Evolutionary conservation across 345 rosid species (phyloP).

Genomic region (Eucalyptus shirleyi): DNA sequence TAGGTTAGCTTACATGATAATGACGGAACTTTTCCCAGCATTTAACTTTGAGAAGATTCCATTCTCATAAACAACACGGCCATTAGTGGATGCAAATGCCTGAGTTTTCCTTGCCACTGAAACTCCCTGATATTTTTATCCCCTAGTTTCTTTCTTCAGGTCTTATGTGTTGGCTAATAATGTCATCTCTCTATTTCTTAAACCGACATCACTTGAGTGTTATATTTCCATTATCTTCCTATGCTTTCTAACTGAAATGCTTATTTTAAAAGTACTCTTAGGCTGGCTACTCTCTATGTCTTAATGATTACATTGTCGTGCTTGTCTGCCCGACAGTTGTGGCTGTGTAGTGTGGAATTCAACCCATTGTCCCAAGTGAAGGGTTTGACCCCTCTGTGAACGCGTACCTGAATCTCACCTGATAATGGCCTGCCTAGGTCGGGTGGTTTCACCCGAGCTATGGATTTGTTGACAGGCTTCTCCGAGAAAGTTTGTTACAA

Average conservation of each 20-base stretch:
- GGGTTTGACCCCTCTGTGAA: not conserved
- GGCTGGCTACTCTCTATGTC: not conserved
- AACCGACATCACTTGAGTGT: not conserved
- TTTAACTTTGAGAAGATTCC: slow-evolving; percentile 1
- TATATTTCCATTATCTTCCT: not conserved
- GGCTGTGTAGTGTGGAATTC: not conserved
- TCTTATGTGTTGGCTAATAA: not conserved
- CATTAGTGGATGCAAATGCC: slow-evolving; percentile 28
- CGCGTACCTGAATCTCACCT: not conserved
- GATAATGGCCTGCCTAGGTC: not conserved
- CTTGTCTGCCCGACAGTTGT: not conserved
- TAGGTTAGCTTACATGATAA: not conserved
- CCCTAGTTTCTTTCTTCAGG: not conserved
- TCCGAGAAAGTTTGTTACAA: not conserved
- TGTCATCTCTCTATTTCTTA: not conserved
- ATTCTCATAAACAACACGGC: slow-evolving; percentile 21
- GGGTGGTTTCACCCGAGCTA: not conserved
- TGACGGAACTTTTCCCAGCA: slow-evolving; percentile 1
- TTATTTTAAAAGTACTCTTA: not conserved
- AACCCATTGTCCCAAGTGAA: not conserved
- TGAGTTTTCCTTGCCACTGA: slow-evolving; percentile 27
- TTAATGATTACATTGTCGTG: not conserved
- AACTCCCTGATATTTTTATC: not conserved
- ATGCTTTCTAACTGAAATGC: not conserved
- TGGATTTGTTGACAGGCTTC: not conserved